These are phyloP conservation scores for Fraxinus excelsior DNA, from an alignment of 257 asterid genomes.

Conservation along the genomic window DNA sequence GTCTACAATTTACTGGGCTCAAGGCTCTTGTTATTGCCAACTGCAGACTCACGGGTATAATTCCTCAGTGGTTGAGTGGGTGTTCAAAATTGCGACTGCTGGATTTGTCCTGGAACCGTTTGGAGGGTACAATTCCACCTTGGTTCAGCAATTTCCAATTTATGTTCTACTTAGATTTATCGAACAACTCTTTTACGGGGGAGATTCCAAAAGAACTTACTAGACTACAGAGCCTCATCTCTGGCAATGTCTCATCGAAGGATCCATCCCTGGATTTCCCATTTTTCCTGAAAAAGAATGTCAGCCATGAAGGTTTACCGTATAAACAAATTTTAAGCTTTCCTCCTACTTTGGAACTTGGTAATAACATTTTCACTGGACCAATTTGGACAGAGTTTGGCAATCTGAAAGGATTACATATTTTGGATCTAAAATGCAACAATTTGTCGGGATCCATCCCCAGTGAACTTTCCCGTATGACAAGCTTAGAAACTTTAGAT, in stretches of 20 bases:
- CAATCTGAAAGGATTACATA: slow-evolving; percentile 58
- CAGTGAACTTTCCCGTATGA: slow-evolving; percentile 51
- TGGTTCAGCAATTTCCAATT: slow-evolving; percentile 65
- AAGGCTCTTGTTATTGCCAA: slow-evolving; percentile 65
- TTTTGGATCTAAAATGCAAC: slow-evolving; percentile 65
- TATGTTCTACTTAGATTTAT: slow-evolving; percentile 75
- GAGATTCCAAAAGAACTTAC: slow-evolving; percentile 64
- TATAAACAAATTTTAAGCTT: slow-evolving; percentile 60
- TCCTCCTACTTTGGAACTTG: slow-evolving; percentile 69
- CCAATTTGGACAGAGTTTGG: slow-evolving; percentile 77
- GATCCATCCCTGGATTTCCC: slow-evolving; percentile 60
- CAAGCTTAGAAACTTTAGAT: slow-evolving; percentile 66
- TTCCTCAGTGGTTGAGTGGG: slow-evolving; percentile 71
- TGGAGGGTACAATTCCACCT: slow-evolving; percentile 62
- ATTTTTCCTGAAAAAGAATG: slow-evolving; percentile 50
- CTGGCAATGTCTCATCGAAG: slow-evolving; percentile 35
- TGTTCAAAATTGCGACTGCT: slow-evolving; percentile 53
- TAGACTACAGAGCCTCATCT: slow-evolving; percentile 46
- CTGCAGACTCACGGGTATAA: slow-evolving; percentile 65
- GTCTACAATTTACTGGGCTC: slow-evolving; percentile 51
- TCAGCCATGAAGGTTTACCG: slow-evolving; percentile 30
- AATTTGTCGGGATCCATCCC: slow-evolving; percentile 69
- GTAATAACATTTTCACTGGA: slow-evolving; percentile 67
- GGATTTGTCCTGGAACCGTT: slow-evolving; percentile 76
- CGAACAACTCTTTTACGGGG: slow-evolving; percentile 70